Evolutionary conservation across 192 early-diverging fungal species (phyloP), one percentile per base, ranked within the genome.

Genomic region (Entomortierella chlamydospora): DNA sequence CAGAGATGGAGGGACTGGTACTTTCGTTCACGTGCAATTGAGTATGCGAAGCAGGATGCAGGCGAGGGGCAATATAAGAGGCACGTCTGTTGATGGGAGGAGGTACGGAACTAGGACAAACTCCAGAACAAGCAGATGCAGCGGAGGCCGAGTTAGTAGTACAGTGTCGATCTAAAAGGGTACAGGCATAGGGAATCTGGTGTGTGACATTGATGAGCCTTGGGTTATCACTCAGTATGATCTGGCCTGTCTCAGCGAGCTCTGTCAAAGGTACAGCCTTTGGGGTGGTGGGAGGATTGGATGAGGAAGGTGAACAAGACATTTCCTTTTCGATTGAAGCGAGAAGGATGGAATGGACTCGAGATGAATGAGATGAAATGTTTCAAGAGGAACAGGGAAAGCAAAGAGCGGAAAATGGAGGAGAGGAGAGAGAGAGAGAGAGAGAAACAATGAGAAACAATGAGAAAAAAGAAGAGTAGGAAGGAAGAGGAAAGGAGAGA

Each of bases 141-240:
- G 52, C 18, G 39, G 37, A 49, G 70, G 45, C 17, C 26, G 26
- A 18, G 34, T 2, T 56, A 7, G 39, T 45, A 18, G 26, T 30
- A 6, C 25, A 22, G 0, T 15, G 61, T 45, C 74, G 43, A 26
- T 74, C 68, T 29, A 73, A 8, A 25, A 74, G 50, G 12, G 80
- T 77, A 29, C 69, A 67, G 12, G 50, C 33, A 66, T 80, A 87
- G 0, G 88, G 88, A 20, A 89, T 77, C 52, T 85, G 76, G 43
- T 89, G 88, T n/a, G 88, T 87, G 15, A 87, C 83, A 58, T 84
- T 86, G 55, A 89, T 84, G 23, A 89, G 76, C 8, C 76, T 57
- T 6, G 76, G 76, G 29, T 64, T 79, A n/a, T 37, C 34, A 37
- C 57, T 66, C 30, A 79, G 68, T 28, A 79, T 37, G 34, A 79